A percentile compares a stretch with the other conserved stretches of the same genome.
phyloP scores from a whole-genome alignment of 441 rosid genomes.

The Populus hybrid region DNA sequence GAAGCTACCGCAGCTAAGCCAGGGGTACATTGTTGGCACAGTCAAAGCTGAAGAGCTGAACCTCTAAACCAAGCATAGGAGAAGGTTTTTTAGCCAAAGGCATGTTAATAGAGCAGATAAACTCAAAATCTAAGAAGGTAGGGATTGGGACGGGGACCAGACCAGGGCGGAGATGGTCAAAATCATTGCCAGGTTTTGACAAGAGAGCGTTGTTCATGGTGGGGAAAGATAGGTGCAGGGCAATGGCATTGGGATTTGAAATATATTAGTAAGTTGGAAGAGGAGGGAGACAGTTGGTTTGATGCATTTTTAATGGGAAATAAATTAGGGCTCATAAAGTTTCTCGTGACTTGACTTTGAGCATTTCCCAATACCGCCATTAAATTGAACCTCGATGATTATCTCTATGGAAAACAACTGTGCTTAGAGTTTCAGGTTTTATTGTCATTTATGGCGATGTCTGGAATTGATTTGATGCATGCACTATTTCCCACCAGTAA shows the following conservation, averaged over 20 bases:
- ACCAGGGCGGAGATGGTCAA: not conserved
- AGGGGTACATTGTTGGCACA: not conserved
- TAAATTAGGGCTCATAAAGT: not conserved
- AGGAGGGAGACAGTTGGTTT: constrained; percentile 7
- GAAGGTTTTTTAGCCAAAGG: not conserved
- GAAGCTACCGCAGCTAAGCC: not conserved
- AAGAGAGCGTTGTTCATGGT: constrained; percentile 1
- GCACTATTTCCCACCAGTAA: too few relatives aligned
- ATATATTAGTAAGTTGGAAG: not conserved
- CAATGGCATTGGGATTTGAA: constrained; percentile 31
- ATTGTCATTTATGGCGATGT: not conserved
- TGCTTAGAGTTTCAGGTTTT: not conserved
- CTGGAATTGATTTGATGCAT: not conserved
- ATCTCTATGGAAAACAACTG: not conserved
- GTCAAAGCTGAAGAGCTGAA: too few relatives aligned
- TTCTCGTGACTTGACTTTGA: constrained; percentile 7
- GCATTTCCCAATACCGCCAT: constrained; percentile 20
- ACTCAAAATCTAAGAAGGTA: too few relatives aligned
- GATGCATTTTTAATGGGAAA: not conserved
- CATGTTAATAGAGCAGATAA: too few relatives aligned
- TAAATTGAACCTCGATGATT: not conserved
- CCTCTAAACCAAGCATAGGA: not conserved
- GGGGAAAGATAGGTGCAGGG: constrained; percentile 25
- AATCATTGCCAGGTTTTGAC: constrained; percentile 2
- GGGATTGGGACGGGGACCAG: not conserved